These are phyloP conservation scores for Tylopilus plumbeoviolaceoides DNA, from an alignment of 768 basidiomycete genomes.

Conservation along the genomic window DNA sequence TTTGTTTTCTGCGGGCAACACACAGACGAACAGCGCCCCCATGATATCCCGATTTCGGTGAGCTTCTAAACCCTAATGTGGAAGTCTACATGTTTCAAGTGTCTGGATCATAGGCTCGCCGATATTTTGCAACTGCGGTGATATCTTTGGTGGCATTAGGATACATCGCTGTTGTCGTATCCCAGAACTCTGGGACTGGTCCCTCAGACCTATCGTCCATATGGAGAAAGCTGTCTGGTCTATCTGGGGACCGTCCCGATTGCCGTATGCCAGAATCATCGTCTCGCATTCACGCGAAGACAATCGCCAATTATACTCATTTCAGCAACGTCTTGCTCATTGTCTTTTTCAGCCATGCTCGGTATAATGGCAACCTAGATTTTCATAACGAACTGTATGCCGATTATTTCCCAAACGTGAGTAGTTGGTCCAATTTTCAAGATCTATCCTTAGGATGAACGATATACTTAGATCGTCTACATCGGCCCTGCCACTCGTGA, in stretches of 20 bases:
- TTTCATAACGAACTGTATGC: constrained; percentile 44
- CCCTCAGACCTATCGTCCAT: constrained; percentile 2
- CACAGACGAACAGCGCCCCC: background rate
- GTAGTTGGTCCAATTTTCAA: constrained; percentile 4
- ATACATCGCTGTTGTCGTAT: constrained; percentile 1
- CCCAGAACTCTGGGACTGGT: background rate
- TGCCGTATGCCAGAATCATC: constrained; percentile 20
- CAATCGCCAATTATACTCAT: constrained; percentile 27
- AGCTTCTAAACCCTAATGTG: background rate
- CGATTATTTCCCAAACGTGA: constrained; percentile 48
- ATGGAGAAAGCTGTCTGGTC: background rate
- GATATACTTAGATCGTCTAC: constrained; percentile 38
- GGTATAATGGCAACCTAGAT: constrained; percentile 46
- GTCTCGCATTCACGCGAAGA: constrained; percentile 13
- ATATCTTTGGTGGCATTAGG: constrained; percentile 5
- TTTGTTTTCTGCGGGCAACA: background rate
- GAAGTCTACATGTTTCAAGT: background rate
- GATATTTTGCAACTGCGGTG: constrained; percentile 1
- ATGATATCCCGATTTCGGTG: constrained; percentile 14
- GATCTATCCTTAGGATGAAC: background rate
- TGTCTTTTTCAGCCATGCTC: constrained; percentile 48
- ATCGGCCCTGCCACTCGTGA: constrained; percentile 45
- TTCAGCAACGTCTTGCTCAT: constrained; percentile 43
- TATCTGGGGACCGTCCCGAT: constrained; percentile 1
- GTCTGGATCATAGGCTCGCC: constrained; percentile 1